phyloP scores from a whole-genome alignment of 768 basidiomycete species.

The Mycena vulgaris region DNA sequence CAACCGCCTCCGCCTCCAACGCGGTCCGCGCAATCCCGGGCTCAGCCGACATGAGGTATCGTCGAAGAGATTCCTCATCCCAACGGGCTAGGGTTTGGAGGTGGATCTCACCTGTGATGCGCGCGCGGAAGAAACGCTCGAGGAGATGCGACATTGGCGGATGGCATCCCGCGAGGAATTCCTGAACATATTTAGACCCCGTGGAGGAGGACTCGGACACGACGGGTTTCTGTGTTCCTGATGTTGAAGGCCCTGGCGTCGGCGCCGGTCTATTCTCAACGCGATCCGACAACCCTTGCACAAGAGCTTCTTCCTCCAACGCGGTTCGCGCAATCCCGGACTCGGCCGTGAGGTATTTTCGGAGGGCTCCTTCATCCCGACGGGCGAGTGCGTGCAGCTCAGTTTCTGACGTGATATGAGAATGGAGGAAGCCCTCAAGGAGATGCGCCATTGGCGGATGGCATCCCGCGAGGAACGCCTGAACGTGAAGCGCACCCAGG shows the following conservation, averaged over 20 bases:
- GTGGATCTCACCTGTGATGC: slow-evolving; percentile 30
- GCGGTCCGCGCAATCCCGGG: background rate
- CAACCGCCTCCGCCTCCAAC: slow-evolving; percentile 28
- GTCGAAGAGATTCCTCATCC: background rate
- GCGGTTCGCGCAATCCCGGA: background rate
- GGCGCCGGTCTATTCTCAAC: too few relatives aligned
- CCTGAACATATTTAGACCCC: too few relatives aligned
- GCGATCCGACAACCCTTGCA: slow-evolving; percentile 28
- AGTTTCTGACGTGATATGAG: slow-evolving; percentile 26
- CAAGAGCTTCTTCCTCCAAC: slow-evolving; percentile 28
- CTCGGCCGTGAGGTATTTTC: slow-evolving; percentile 2
- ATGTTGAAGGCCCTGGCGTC: too few relatives aligned
- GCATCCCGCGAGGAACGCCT: slow-evolving; percentile 28
- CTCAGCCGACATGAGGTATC: slow-evolving; percentile 2
- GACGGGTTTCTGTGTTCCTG: too few relatives aligned
- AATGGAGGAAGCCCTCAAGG: slow-evolving; percentile 4
- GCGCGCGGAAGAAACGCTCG: slow-evolving; percentile 1
- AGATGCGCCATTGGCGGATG: slow-evolving; percentile 35
- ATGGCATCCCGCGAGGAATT: too few relatives aligned
- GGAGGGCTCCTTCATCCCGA: background rate
- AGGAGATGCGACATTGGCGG: slow-evolving; percentile 35
- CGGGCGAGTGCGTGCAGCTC: slow-evolving; percentile 11
- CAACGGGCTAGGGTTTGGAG: slow-evolving; percentile 3
- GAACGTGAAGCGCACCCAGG: background rate
- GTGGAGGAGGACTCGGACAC: too few relatives aligned